phyloP scores from a whole-genome alignment of 2,329 filamentous ascomycete species.

The Trichoderma sp. region DNA sequence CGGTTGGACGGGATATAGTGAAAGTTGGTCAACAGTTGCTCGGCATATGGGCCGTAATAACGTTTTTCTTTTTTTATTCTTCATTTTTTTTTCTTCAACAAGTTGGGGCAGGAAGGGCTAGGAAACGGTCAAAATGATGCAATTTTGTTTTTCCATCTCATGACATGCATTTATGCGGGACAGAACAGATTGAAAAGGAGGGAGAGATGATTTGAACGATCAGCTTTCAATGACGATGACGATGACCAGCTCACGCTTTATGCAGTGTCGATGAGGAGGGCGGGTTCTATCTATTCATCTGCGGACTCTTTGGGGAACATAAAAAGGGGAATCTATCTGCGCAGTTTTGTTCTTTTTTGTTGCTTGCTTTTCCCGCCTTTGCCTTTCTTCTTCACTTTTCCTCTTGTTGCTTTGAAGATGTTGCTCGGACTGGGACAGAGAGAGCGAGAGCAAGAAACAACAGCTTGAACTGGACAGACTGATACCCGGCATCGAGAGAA shows the following conservation, averaged over 20 bases:
- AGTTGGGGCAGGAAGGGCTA: background rate
- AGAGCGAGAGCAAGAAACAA: background rate
- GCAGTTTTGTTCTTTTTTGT: conserved; percentile 24
- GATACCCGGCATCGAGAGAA: background rate
- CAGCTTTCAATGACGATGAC: conserved; percentile 18
- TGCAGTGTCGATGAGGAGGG: background rate
- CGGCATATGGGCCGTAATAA: background rate
- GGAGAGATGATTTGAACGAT: conserved; percentile 23
- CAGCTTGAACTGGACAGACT: conserved; percentile 1
- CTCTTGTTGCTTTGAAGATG: conserved; percentile 11
- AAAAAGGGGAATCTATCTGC: conserved; percentile 31
- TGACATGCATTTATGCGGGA: conserved; percentile 7
- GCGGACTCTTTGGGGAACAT: background rate
- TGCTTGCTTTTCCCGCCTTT: conserved; percentile 3
- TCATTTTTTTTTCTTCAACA: background rate
- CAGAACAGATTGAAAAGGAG: conserved; percentile 21
- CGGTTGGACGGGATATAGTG: background rate
- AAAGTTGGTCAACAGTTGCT: background rate
- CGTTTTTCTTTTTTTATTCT: background rate
- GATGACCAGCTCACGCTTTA: conserved; percentile 21
- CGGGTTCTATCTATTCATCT: conserved; percentile 17
- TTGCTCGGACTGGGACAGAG: conserved; percentile 10
- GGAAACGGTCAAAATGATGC: conserved; percentile 12
- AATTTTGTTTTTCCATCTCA: conserved; percentile 11
- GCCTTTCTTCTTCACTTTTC: background rate